Conservation (phyloP, 2,329 filamentous ascomycete species). For the Penicillium sclerotiorum region DNA sequence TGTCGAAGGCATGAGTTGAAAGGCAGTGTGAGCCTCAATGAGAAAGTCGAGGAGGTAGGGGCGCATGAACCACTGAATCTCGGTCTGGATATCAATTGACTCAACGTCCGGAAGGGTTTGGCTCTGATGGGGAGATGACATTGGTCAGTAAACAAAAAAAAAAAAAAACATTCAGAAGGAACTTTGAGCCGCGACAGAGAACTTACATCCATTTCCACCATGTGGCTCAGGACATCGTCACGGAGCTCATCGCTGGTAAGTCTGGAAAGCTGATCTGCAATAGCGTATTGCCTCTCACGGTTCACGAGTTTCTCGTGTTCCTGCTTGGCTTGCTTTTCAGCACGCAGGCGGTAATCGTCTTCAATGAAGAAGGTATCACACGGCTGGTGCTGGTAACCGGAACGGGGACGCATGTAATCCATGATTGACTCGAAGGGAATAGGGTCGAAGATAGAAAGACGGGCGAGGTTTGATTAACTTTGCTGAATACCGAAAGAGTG, state of each 20-base stretch:
- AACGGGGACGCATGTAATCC: conserved; percentile 56
- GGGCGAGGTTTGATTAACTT: conserved; percentile 17
- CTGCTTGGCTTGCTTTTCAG: conserved; percentile 56
- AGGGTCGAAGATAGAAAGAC: conserved; percentile 4
- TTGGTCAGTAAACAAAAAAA: too few species aligned
- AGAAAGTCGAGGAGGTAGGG: conserved; percentile 98
- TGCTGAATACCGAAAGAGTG: conserved; percentile 40
- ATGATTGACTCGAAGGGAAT: conserved; percentile 44
- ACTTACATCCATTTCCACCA: conserved; percentile 85
- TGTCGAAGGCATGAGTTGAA: conserved; percentile 90
- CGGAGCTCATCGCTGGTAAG: conserved; percentile 87
- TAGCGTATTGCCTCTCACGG: conserved; percentile 80
- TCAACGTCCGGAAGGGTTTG: conserved; percentile 94
- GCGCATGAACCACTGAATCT: conserved; percentile 99
- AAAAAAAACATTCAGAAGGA: too few species aligned
- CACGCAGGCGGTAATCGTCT: conserved; percentile 58
- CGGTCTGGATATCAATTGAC: conserved; percentile 97
- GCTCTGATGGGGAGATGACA: conserved; percentile 53
- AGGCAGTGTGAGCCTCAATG: conserved; percentile 93
- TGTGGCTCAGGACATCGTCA: conserved; percentile 90
- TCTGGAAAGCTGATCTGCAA: conserved; percentile 85
- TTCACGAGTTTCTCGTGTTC: conserved; percentile 78
- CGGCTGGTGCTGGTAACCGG: conserved; percentile 63
- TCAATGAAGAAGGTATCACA: conserved; percentile 73
- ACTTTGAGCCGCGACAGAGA: too few species aligned